phyloP scores from a whole-genome alignment of 768 basidiomycete genomes.

The Leucosporidium scottii region DNA sequence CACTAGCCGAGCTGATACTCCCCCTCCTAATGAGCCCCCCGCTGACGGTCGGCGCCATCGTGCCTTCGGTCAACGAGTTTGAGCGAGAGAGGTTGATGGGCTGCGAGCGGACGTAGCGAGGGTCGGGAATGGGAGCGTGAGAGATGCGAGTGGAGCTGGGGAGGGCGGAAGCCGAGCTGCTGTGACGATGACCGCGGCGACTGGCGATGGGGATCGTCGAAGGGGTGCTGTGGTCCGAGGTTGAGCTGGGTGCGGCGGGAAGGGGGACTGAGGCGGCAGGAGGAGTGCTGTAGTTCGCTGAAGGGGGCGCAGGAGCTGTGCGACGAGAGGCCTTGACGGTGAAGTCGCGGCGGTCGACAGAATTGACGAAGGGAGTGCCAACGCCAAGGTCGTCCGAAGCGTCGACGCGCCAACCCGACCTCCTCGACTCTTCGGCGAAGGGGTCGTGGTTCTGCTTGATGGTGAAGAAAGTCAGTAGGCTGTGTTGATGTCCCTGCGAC shows the following conservation, averaged over 20 bases:
- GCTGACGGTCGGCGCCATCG: constrained; percentile 15
- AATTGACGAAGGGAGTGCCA: no score
- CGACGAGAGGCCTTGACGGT: constrained; percentile 1
- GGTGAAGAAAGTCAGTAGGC: no score
- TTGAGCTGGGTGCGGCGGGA: not conserved
- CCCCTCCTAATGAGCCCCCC: constrained; percentile 12
- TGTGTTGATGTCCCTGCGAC: no score
- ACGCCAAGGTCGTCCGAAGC: no score
- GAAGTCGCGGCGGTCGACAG: not conserved
- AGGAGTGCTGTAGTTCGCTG: no score
- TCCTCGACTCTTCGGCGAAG: no score
- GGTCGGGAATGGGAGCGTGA: constrained; percentile 9
- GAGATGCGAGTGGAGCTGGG: constrained; percentile 1
- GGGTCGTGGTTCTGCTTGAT: no score
- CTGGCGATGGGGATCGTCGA: not conserved
- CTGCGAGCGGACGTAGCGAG: constrained; percentile 26
- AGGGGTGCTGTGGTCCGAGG: not conserved
- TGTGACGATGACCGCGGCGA: not conserved
- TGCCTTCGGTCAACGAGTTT: not conserved
- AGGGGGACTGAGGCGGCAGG: not conserved
- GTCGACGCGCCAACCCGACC: no score
- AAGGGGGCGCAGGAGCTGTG: constrained; percentile 9
- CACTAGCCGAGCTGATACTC: not conserved
- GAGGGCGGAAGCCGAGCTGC: constrained; percentile 1
- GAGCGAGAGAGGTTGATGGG: constrained; percentile 20